Evolutionary conservation across 1,284 basidiomycete species (phyloP), one percentile per base, ranked within the genome.

Genomic region (Butyriboletus appendiculatus): DNA sequence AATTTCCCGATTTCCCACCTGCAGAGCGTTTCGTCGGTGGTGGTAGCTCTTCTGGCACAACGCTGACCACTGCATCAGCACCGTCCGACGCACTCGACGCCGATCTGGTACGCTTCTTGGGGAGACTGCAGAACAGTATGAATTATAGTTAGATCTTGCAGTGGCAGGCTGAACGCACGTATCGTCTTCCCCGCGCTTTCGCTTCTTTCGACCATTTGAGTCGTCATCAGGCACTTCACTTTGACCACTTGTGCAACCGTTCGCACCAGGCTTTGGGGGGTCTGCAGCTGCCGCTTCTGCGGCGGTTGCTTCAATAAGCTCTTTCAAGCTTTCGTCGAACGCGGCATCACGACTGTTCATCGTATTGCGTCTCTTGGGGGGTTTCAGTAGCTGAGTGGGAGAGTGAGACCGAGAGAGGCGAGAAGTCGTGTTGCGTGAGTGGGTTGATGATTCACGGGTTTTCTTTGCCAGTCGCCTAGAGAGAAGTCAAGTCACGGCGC

Each of bases 261-360:
- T 68, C 20, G 46, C 52, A 48, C 45, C 15, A 16, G 62, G 56
- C 18, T 52, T 68, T 59, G 45, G 71, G 51, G 59, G 68, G 33
- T 72, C 68, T 46, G 72, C 72, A 22, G 74, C 76, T 41, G 79
- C 78, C 20, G 79, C 81, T 34, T 90, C 88, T 9, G 83, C 83
- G 22, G 84, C 85, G n/a, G 83, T 85, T 42, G 81, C 80, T 61
- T 89, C 84, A 44, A 90, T 82, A 50, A 88, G 75, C 61, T 86
- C 84, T 67, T 87, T 85, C 52, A 87, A 69, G 58, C 87, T 90
- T 70, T 96, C 92, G 67, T 97, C 94, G 69, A 96, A 97, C 4
- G 90, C 92, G 8, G 95, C 92, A 67, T 97, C 96, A 54, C 96
- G 81, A 66, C 92, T 96, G 71, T 98, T 99, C 94, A 99, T 97